These are phyloP conservation scores for Corymbia calophylla DNA, from an alignment of 441 rosid species.

Conservation along the genomic window DNA sequence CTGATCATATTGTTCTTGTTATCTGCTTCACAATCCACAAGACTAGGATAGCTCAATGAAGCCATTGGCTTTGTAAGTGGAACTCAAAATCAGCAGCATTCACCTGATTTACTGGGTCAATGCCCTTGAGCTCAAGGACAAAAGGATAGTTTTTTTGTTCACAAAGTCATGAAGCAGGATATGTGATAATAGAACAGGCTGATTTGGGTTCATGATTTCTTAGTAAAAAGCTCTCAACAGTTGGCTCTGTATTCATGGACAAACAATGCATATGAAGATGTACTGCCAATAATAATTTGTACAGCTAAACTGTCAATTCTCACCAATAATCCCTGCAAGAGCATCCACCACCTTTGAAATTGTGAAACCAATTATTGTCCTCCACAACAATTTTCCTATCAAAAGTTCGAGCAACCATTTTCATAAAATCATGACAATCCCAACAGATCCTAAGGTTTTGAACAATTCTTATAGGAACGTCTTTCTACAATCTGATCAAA, in stretches of 20 bases:
- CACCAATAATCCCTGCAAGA: conserved; percentile 78
- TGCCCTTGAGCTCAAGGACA: no score
- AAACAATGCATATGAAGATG: background rate
- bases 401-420: conserved; percentile 50
- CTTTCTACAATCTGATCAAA: conserved; percentile 32
- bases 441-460: conserved; percentile 70
- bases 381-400: conserved; percentile 51
- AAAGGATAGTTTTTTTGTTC: no score
- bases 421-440: conserved; percentile 65
- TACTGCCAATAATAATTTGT: background rate
- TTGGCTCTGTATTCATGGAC: background rate
- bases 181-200: background rate
- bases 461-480: conserved; percentile 48
- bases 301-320: background rate
- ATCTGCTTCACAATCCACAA: background rate
- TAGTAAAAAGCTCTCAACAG: background rate
- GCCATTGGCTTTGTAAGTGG: no score
- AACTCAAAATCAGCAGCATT: background rate
- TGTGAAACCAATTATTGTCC: conserved; percentile 54
- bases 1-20: background rate
- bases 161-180: background rate
- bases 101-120: no score
- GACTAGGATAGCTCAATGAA: no score
- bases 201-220: background rate
- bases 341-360: conserved; percentile 59